Evolutionary conservation across 78 protist genomes (phyloP), one percentile per base, ranked within the genome.

Genomic region (Chrysochromulina parva): DNA sequence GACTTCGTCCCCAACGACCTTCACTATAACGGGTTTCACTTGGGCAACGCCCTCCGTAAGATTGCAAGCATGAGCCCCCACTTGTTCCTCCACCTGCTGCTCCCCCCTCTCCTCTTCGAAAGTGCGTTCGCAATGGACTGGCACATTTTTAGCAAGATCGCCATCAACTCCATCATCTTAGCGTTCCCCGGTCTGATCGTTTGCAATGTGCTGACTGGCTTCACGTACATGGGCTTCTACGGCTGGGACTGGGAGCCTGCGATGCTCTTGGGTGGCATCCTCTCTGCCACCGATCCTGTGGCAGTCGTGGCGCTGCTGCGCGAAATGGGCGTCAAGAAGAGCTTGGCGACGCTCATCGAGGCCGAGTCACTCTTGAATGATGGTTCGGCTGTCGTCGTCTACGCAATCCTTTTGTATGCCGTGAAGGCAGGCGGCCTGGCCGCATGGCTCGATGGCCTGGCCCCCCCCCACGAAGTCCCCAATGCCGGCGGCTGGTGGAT

Each of bases 271-370:
- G 93, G 92, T 54, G 48, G 73, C 62, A 86, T 94, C 50, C 89
- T 94, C 53, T 11, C 69, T 55, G 96, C 96, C 38, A 94, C 96
- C 14, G 97, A 93, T 54, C 97, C 97, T 28, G 97, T 95, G 58
- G 97, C 97, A 1, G 97, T 95, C 58, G 95, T 95, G 57, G 93
- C 97, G 19, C 67, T 92, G 65, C 90, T 95, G 53, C 52, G 91
- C n/a, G 97, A 92, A 54, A 87, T 95, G 14, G 97, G 95, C 19
- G 80, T 4, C 55, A 2, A 7, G 7, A 13, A 76, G 60, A 2
- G 38, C 38, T 14, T 94, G 14, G 16, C 93, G 48, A 90, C 91
- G 58, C 57, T 95, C 53, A 92, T 92, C 85, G 97, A 95, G 74
- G 94, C 89, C n/a, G 97, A 95, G 91, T 80, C 94, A 38, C 88